Evolutionary conservation across 129 eudicot genomes (phyloP), one percentile per base, ranked within the genome.

Genomic region (Ambrosia trifida): DNA sequence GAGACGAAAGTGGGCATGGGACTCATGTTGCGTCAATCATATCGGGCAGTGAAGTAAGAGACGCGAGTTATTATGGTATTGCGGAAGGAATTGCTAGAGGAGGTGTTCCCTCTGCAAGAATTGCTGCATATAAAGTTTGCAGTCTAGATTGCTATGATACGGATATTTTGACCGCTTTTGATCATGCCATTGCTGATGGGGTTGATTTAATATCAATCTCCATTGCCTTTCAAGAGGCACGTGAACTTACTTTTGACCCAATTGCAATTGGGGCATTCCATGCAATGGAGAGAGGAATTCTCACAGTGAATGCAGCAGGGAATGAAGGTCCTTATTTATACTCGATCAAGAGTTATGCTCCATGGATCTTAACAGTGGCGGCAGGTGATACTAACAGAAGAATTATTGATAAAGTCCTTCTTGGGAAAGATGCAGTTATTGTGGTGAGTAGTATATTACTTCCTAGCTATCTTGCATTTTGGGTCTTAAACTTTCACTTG

Each of bases 21-120:
- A 74, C 83, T 18, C 90, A 88, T 47, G 78, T 79, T 4, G 86
- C 90, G 6, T 85, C 90, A 0, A 88, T 66, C 13, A 76, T 79
- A 28, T 88, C 88, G 0, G 84, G 95, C 16, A 78, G 36, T 49
- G 24, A 28, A 60, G 81, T 70, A 0, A 69, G 3, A 3, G 28
- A 13, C 32, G 50, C 75, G 3, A 76, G 12, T 7, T 76, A 43
- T 36, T 68, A 41, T 11, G 70, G 56, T 30, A 3, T 76, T 8
- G 75, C 70, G 50, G 19, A 46, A 12, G 75, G 81, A 58, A 51
- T 36, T 59, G 69, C 65, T 4, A 60, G 69, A 46, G 79, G 82
- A 28, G 75, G 53, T 1, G 78, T 66, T 6, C 79, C 83, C 2
- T 72, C 70, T 10, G 63, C 83, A 32, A 57, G 83, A 28, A 5